phyloP scores from a whole-genome alignment of 1,139 yeast genomes.

The Candida sojae region DNA sequence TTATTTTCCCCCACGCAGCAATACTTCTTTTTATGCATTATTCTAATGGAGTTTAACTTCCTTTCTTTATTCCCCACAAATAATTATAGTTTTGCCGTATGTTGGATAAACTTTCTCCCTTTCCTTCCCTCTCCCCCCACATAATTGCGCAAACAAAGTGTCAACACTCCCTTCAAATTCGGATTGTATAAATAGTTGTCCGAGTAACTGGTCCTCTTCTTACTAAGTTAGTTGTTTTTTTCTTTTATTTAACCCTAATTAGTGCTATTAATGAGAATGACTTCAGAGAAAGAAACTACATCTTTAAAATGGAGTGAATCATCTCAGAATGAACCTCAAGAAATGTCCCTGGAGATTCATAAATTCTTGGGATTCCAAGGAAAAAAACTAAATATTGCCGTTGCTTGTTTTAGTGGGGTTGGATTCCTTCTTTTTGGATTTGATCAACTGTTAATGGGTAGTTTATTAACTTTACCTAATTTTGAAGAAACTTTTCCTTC shows the following conservation, averaged over 20 bases:
- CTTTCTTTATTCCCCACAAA: no score
- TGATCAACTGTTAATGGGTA: conserved; percentile 54
- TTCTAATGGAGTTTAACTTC: no score
- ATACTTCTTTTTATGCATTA: no score
- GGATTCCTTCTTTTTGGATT: conserved; percentile 45
- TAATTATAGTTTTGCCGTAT: no score
- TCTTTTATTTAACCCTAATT: no score
- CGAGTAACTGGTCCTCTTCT: no score
- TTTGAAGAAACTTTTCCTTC: conserved; percentile 42
- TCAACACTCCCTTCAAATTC: no score
- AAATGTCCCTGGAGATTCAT: conserved; percentile 10
- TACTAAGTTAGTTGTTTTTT: no score
- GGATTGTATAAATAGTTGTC: neutral
- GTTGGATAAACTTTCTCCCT: no score
- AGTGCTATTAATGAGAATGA: neutral
- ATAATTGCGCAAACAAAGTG: no score
- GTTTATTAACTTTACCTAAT: conserved; percentile 39
- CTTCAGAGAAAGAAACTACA: neutral
- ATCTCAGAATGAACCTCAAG: neutral
- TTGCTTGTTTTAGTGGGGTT: conserved; percentile 31
- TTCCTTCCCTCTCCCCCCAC: no score
- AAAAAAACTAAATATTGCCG: conserved; percentile 23
- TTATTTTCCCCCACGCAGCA: no score
- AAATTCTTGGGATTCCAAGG: conserved; percentile 29
- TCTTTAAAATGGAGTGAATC: neutral